Conservation (phyloP, 108 stramenopile species). For the Skeletonema menzelii region DNA sequence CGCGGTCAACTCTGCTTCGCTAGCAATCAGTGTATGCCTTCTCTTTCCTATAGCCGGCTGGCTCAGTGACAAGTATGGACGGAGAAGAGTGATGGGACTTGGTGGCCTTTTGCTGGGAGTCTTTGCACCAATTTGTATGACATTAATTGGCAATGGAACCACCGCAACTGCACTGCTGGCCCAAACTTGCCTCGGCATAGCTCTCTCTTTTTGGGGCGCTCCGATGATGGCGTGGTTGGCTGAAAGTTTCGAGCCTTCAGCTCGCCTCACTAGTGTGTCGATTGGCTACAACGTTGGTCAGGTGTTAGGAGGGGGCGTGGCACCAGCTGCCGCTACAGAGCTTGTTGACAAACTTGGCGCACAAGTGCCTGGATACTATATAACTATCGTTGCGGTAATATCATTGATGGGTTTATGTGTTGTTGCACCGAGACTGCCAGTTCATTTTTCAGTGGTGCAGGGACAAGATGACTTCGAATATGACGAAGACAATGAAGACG, state of each 20-base stretch:
- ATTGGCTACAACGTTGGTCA: slow-evolving; percentile 83
- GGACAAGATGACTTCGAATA: slow-evolving; percentile 11
- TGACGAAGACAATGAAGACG: slow-evolving; percentile 4
- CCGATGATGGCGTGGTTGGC: slow-evolving; percentile 83
- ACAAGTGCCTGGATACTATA: slow-evolving; percentile 48
- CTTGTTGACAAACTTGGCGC: slow-evolving; percentile 42
- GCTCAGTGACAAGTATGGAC: slow-evolving; percentile 54
- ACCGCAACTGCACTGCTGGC: slow-evolving; percentile 44
- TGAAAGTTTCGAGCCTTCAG: slow-evolving; percentile 66
- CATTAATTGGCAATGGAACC: slow-evolving; percentile 42
- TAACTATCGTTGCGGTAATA: slow-evolving; percentile 32
- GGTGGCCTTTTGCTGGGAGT: slow-evolving; percentile 50
- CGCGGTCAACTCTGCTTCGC: slow-evolving; percentile 51
- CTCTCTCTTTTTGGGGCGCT: slow-evolving; percentile 68
- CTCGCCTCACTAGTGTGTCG: slow-evolving; percentile 66
- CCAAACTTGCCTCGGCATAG: slow-evolving; percentile 57
- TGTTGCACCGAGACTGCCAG: slow-evolving; percentile 40
- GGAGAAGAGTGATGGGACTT: slow-evolving; percentile 56
- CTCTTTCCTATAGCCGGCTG: slow-evolving; percentile 61
- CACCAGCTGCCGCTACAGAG: slow-evolving; percentile 60
- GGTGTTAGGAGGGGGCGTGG: slow-evolving; percentile 53
- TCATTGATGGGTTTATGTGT: slow-evolving; percentile 52
- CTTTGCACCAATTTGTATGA: slow-evolving; percentile 41
- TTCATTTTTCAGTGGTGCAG: slow-evolving; percentile 23
- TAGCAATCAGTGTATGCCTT: slow-evolving; percentile 46